Evolutionary conservation across 139 green algal species (phyloP).

Genomic region (Chlorella sorokiniana): DNA sequence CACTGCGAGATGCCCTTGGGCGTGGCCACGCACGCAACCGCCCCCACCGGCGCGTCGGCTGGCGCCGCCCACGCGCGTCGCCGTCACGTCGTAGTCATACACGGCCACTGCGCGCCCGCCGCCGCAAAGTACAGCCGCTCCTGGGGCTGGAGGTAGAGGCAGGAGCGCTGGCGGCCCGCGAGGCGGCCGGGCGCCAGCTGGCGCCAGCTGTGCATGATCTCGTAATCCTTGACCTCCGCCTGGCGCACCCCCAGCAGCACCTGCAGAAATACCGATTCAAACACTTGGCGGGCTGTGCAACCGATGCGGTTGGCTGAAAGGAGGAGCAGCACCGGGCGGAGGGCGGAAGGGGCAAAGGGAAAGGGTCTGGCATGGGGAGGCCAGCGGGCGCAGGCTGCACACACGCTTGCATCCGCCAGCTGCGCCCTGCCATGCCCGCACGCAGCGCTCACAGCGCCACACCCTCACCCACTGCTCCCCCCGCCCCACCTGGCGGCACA

Average conservation of each 20-base stretch:
- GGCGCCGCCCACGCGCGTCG: neutral
- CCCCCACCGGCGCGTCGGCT: conserved; percentile 15
- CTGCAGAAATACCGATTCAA: neutral
- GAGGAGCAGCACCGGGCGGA: too few relatives aligned
- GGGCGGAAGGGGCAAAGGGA: too few relatives aligned
- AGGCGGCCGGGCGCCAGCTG: neutral
- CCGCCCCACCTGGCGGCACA: conserved; percentile 12
- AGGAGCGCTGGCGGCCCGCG: conserved; percentile 26
- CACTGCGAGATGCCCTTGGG: conserved; percentile 46
- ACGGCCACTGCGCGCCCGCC: conserved; percentile 31
- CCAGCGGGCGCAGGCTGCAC: too few relatives aligned
- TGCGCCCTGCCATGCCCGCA: too few relatives aligned
- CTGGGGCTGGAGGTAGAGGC: conserved; percentile 41
- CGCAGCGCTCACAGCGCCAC: neutral
- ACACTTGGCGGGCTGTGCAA: neutral
- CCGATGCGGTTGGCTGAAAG: neutral
- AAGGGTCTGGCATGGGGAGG: too few relatives aligned
- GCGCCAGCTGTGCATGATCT: conserved; percentile 27
- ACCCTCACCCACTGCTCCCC: neutral
- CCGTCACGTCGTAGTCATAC: conserved; percentile 41
- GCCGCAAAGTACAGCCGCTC: conserved; percentile 40
- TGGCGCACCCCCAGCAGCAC: conserved; percentile 35
- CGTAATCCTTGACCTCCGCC: conserved; percentile 42
- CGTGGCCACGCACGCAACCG: conserved; percentile 40
- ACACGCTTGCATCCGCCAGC: too few relatives aligned